Evolutionary conservation across 2,329 filamentous ascomycete genomes (phyloP).

Genomic region (Madurella mycetomatis): DNA sequence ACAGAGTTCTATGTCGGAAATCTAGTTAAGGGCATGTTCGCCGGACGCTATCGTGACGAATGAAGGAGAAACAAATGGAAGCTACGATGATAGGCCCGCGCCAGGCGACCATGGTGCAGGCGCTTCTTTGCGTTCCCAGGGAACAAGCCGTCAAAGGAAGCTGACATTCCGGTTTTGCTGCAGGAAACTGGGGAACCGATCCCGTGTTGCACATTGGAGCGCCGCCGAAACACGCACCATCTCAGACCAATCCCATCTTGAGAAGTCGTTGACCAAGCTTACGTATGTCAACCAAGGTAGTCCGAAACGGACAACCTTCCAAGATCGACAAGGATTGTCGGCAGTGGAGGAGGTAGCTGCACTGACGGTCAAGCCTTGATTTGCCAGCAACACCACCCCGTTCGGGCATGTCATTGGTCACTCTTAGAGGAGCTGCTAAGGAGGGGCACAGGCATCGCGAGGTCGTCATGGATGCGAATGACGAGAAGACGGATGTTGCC

Average conservation of each 20-base stretch:
- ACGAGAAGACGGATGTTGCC: not conserved
- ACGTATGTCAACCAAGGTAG: not conserved
- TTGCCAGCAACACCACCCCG: not conserved
- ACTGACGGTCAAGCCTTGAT: not conserved
- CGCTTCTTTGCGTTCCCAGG: not conserved
- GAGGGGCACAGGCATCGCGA: not conserved
- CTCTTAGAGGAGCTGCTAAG: not conserved
- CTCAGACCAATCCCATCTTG: not conserved
- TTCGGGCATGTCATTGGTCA: not conserved
- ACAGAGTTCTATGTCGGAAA: too few species aligned
- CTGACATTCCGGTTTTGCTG: not conserved
- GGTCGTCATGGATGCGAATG: not conserved
- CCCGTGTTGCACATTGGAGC: not conserved
- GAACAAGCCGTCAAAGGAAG: not conserved
- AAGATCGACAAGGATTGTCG: not conserved
- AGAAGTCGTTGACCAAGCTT: not conserved
- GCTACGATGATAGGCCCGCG: too few species aligned
- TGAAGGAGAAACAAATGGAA: too few species aligned
- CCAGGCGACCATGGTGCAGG: not conserved
- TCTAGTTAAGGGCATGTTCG: too few species aligned
- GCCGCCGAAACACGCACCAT: not conserved
- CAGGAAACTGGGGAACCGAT: not conserved
- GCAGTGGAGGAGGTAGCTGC: not conserved
- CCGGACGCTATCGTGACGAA: too few species aligned
- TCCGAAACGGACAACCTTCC: not conserved